A percentile compares a stretch with the other conserved stretches of the same genome.
Conservation (phyloP, 495 filamentous ascomycete species). For the Zalerion maritima region DNA sequence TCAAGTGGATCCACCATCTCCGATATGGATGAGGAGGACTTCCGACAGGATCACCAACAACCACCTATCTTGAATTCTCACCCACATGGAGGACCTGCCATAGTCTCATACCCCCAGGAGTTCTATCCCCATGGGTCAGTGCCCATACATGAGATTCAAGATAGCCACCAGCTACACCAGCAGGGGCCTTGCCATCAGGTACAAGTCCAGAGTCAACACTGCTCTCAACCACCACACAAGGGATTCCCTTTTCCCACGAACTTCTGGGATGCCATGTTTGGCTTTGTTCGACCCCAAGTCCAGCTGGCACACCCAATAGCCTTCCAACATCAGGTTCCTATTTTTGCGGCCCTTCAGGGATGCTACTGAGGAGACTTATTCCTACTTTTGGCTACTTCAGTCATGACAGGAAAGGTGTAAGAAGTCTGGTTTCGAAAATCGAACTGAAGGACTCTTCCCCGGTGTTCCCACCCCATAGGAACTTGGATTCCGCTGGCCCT, state of each 20-base stretch:
- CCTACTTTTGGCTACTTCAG: no score
- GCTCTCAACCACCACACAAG: constrained; percentile 17
- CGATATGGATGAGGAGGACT: constrained; percentile 28
- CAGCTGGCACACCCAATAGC: constrained; percentile 25
- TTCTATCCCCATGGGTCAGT: constrained; percentile 14
- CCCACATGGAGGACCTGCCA: constrained; percentile 25
- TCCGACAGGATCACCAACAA: constrained; percentile 22
- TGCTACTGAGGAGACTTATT: no score
- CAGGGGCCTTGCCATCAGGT: constrained; percentile 9
- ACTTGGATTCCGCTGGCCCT: no score
- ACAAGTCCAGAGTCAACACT: no score
- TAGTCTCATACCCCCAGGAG: constrained; percentile 22
- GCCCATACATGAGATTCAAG: constrained; percentile 7
- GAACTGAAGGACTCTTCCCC: no score
- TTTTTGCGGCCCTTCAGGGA: constrained; percentile 30
- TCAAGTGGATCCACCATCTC: constrained; percentile 32
- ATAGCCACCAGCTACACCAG: constrained; percentile 1
- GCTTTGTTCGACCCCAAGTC: constrained; percentile 22
- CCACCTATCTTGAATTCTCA: constrained; percentile 18
- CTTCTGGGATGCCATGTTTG: constrained; percentile 28
- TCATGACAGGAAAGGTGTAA: no score
- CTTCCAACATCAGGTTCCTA: constrained; percentile 32
- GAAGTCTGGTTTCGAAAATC: no score
- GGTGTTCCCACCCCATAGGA: no score
- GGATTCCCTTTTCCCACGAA: constrained; percentile 28